phyloP scores from a whole-genome alignment of 441 rosid genomes.

The Lepidium campestre region DNA sequence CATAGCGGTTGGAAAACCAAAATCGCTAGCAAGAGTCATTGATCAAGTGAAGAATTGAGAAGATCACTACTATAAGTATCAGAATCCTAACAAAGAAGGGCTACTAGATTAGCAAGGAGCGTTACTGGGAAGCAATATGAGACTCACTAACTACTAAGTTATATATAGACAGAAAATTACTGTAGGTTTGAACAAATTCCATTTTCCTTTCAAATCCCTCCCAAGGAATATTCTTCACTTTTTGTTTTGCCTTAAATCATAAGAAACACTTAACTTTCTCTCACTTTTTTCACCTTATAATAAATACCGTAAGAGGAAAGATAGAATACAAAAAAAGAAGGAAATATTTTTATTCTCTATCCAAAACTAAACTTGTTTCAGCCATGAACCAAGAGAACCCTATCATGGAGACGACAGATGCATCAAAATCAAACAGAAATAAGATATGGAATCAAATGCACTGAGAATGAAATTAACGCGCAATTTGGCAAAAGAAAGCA shows the following conservation, averaged over 20 bases:
- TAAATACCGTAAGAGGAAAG: background rate
- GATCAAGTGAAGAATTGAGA: background rate
- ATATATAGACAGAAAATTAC: conserved; percentile 10
- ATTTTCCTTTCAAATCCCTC: background rate
- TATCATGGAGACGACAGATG: conserved; percentile 14
- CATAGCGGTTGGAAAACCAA: conserved; percentile 27
- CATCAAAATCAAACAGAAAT: conserved; percentile 19
- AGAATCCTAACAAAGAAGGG: background rate
- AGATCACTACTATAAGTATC: conserved; percentile 3
- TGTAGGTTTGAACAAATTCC: background rate
- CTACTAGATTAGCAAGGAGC: background rate
- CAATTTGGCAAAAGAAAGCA: background rate
- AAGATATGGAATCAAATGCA: conserved; percentile 26
- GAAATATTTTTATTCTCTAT: background rate
- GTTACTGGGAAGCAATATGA: background rate
- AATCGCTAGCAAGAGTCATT: conserved; percentile 20
- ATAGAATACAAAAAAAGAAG: background rate
- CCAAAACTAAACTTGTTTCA: conserved; percentile 7
- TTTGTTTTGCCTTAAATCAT: conserved; percentile 2
- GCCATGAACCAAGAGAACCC: conserved; percentile 7
- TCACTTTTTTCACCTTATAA: background rate
- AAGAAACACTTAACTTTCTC: background rate
- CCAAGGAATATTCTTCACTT: conserved; percentile 19
- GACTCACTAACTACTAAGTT: background rate
- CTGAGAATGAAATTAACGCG: background rate